phyloP scores from a whole-genome alignment of 441 rosid species.

The Brassica hybrid region DNA sequence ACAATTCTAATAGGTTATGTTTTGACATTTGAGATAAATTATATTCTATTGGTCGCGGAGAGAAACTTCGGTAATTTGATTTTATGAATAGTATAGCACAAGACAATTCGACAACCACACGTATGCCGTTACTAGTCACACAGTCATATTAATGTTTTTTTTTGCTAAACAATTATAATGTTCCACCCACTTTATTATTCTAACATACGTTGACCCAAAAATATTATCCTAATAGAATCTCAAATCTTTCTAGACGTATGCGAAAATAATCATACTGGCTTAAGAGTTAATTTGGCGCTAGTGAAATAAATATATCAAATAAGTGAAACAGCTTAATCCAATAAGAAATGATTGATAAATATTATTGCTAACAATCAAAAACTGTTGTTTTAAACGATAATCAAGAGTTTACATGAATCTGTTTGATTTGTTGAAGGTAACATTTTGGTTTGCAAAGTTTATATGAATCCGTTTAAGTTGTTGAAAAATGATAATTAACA shows the following conservation, averaged over 20 bases:
- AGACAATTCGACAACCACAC: conserved; percentile 40
- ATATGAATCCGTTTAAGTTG: too few species aligned
- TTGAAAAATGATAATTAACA: too few species aligned
- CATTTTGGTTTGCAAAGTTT: too few species aligned
- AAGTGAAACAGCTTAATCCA: neutral
- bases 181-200: neutral
- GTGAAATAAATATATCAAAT: neutral
- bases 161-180: too few species aligned
- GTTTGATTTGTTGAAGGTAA: too few species aligned
- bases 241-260: conserved; percentile 1
- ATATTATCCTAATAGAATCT: conserved; percentile 7
- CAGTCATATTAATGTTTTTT: conserved; percentile 26
- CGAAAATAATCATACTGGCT: conserved; percentile 1
- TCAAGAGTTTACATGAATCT: too few species aligned
- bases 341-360: neutral
- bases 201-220: neutral
- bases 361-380: too few species aligned
- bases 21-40: conserved; percentile 12
- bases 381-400: too few species aligned
- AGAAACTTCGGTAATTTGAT: conserved; percentile 35
- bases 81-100: conserved; percentile 7
- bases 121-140: conserved; percentile 38
- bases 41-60: conserved; percentile 20
- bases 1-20: neutral
- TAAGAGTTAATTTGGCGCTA: neutral